phyloP scores from a whole-genome alignment of 768 basidiomycete species.

The Tephrocybe sp. region DNA sequence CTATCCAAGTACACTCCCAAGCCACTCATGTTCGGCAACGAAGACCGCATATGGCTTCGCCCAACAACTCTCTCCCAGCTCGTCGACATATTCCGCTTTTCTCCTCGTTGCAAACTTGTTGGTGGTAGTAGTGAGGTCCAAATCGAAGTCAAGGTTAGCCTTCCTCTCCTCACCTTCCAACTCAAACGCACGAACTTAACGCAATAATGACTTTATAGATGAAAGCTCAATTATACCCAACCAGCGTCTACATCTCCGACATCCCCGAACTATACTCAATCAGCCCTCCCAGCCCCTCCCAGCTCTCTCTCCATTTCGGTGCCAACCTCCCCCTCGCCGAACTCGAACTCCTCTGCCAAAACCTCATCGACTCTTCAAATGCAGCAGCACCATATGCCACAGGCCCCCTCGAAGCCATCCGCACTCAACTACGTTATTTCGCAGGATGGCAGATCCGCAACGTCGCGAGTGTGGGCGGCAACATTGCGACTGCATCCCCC shows the following conservation, averaged over 20 bases:
- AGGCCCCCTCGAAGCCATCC: constrained; percentile 15
- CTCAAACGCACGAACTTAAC: background rate
- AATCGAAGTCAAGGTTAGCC: constrained; percentile 15
- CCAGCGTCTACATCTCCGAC: constrained; percentile 15
- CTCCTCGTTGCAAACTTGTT: constrained; percentile 10
- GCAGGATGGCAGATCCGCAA: constrained; percentile 17
- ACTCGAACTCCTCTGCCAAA: constrained; percentile 11
- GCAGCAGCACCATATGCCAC: constrained; percentile 1
- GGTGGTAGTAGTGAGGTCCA: constrained; percentile 18
- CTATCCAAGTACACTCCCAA: constrained; percentile 8
- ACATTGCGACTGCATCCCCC: constrained; percentile 16
- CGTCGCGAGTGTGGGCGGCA: constrained; percentile 16
- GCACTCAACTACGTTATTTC: constrained; percentile 15
- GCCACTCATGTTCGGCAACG: constrained; percentile 13
- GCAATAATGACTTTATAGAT: background rate
- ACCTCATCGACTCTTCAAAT: constrained; percentile 1
- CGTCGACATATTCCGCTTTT: constrained; percentile 9
- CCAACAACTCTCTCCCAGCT: constrained; percentile 14
- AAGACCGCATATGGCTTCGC: constrained; percentile 14
- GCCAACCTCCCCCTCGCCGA: constrained; percentile 17
- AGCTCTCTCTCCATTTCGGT: constrained; percentile 10
- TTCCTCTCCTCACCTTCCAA: background rate
- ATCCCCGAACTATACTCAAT: constrained; percentile 12
- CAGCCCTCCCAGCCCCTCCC: constrained; percentile 3
- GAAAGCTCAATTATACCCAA: constrained; percentile 16